phyloP scores from a whole-genome alignment of 352 stramenopile genomes.

The Pythium rhizo-oryzae region DNA sequence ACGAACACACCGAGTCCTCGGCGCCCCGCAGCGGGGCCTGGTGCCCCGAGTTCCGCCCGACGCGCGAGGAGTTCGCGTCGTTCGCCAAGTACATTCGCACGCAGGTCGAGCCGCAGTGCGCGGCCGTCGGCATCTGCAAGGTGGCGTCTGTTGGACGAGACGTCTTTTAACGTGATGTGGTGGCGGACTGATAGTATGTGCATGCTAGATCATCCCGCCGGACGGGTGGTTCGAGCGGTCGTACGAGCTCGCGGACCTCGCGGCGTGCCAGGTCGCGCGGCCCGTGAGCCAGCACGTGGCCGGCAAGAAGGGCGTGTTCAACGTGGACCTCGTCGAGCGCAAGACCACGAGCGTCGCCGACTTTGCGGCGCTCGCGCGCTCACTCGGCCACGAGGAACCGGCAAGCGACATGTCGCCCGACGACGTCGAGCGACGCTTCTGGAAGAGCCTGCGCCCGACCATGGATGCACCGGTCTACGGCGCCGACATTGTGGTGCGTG shows the following conservation, averaged over 20 bases:
- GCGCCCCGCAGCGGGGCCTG: constrained; percentile 37
- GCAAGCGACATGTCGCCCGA: constrained; percentile 39
- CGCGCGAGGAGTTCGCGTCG: constrained; percentile 78
- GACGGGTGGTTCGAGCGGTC: constrained; percentile 74
- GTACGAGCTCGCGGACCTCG: constrained; percentile 59
- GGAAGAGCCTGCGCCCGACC: constrained; percentile 82
- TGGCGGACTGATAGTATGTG: not conserved
- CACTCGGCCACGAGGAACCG: constrained; percentile 24
- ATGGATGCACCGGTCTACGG: constrained; percentile 91
- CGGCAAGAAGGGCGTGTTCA: constrained; percentile 90
- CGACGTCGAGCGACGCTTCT: constrained; percentile 84
- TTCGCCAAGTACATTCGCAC: constrained; percentile 87
- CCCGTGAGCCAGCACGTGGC: constrained; percentile 88
- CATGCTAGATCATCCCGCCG: constrained; percentile 61
- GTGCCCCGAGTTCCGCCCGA: constrained; percentile 89
- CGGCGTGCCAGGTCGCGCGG: constrained; percentile 45
- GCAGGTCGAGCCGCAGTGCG: constrained; percentile 79
- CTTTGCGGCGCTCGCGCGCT: constrained; percentile 59
- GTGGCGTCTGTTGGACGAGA: constrained; percentile 35
- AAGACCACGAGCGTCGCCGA: constrained; percentile 67
- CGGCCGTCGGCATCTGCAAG: constrained; percentile 89
- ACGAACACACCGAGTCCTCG: not conserved
- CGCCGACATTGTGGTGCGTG: constrained; percentile 82
- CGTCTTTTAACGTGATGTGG: not conserved
- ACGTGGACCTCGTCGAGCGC: constrained; percentile 89